Conservation (phyloP, 352 stramenopile species). For the Pythium scleroteichum region DNA sequence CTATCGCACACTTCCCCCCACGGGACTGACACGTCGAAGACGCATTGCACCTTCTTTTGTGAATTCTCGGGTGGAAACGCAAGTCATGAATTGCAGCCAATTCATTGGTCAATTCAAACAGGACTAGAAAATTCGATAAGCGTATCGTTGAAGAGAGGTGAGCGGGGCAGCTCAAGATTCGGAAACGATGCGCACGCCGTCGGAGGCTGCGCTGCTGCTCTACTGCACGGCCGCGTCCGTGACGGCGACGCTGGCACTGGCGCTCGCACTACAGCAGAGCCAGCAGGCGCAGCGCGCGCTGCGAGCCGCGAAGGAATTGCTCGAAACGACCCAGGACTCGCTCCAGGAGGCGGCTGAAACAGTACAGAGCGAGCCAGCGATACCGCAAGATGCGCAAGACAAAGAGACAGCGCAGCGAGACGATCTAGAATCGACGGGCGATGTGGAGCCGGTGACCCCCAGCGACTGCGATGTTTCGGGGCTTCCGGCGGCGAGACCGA, state of each 20-base stretch:
- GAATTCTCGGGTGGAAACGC: neutral
- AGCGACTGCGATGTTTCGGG: no score
- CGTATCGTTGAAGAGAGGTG: neutral
- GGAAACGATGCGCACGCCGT: conserved; percentile 17
- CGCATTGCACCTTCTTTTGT: conserved; percentile 3
- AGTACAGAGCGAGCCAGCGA: neutral
- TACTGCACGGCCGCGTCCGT: conserved; percentile 42
- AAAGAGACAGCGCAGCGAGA: neutral
- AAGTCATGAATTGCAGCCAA: no score
- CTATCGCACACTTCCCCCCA: neutral
- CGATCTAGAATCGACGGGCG: neutral
- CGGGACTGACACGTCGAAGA: conserved; percentile 9
- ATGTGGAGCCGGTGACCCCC: no score
- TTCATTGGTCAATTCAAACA: conserved; percentile 15
- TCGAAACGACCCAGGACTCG: neutral
- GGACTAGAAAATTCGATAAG: neutral
- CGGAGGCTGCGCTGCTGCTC: conserved; percentile 38
- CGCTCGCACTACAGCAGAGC: conserved; percentile 26
- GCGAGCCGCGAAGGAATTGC: neutral
- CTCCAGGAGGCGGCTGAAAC: neutral
- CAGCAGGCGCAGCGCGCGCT: neutral
- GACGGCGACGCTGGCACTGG: conserved; percentile 36
- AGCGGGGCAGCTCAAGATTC: neutral
- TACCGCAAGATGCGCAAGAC: neutral
- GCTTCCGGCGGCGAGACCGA: neutral